Base-by-base conservation (phyloP, 768 basidiomycete genomes). In the Lactifluus volemus region DNA sequence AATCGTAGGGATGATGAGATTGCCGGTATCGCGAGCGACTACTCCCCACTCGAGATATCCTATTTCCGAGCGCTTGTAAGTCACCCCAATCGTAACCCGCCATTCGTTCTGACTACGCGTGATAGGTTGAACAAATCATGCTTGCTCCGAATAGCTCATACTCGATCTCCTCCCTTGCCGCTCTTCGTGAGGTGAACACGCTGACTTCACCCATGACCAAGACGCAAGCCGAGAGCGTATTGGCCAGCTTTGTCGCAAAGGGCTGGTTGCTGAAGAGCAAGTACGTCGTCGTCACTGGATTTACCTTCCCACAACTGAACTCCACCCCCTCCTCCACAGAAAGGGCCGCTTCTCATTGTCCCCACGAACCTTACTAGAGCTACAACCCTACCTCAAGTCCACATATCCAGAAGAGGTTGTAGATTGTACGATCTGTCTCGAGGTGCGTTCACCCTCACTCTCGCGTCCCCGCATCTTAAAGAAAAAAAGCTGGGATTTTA, bases 61-160 rank as follows among this genome's bases (percentile, higher is more conserved):
- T 94, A 84, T 74, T 94, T 93, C 78, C 92, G 86, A 74, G 83
- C 84, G 4, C 76, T 94, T 61, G 92, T 92, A 68, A 29, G 56
- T n/a, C n/a, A 52, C 55, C 29, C 14, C 3, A 0, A 30, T 8
- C 9, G 21, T 25, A 25, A n/a, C 11, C 7, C 14, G 41, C 48
- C 2, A n/a, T 32, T 56, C 17, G 41, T 56, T 56, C 59, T 38
- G 57, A n/a, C 30, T n/a, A 14, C 21, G 25, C 19, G 3, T 25
- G 5, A 66, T 11, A 95, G 92, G 79, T 95, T 44, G 89, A 93
- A 68, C 86, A 88, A 73, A 93, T 96, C 67, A 87, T 94, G 81
- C 77, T 86, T 17, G 89, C 92, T 7, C 84, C 89, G 6, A 78
- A 79, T 45, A 83, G 86, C 68, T 75, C 86, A 0, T 96, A 79